A percentile compares a stretch with the other conserved stretches of the same genome.
Conservation (phyloP, 768 basidiomycete species). For the Macrolepiota dolichaula region DNA sequence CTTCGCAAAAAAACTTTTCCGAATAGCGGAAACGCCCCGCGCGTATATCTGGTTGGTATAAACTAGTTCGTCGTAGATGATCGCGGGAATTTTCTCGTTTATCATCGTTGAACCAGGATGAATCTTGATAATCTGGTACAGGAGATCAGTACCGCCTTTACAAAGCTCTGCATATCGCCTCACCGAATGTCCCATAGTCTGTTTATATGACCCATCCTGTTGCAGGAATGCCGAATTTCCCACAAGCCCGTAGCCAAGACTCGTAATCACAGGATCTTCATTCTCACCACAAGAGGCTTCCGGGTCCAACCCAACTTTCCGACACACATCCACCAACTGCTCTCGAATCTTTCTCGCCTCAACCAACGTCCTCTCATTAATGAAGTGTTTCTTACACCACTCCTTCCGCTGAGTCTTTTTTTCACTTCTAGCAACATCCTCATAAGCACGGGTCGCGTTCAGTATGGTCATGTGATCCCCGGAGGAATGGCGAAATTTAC, state of each 20-base stretch:
- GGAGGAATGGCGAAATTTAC: slow-evolving; percentile 75
- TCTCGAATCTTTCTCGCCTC: slow-evolving; percentile 78
- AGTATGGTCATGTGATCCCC: slow-evolving; percentile 93
- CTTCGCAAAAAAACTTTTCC: slow-evolving; percentile 44
- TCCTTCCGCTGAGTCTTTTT: slow-evolving; percentile 47
- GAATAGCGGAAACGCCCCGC: slow-evolving; percentile 83
- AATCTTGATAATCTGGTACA: slow-evolving; percentile 68
- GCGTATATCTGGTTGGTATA: slow-evolving; percentile 86
- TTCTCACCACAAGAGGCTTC: slow-evolving; percentile 55
- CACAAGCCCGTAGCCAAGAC: slow-evolving; percentile 72
- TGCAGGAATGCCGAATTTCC: slow-evolving; percentile 83
- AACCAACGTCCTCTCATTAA: slow-evolving; percentile 78
- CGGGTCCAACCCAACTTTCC: slow-evolving; percentile 58
- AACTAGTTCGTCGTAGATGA: slow-evolving; percentile 93
- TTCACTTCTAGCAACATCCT: slow-evolving; percentile 55
- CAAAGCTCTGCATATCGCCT: slow-evolving; percentile 18
- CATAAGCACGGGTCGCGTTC: slow-evolving; percentile 80
- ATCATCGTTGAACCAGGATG: slow-evolving; percentile 84
- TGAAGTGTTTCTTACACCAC: slow-evolving; percentile 83
- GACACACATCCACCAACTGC: slow-evolving; percentile 71
- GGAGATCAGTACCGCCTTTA: neutral
- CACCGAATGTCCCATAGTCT: slow-evolving; percentile 68
- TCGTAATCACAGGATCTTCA: slow-evolving; percentile 65
- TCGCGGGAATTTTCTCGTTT: slow-evolving; percentile 79
- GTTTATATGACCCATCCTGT: slow-evolving; percentile 86